A percentile compares a stretch with the other conserved stretches of the same genome.
Conservation (phyloP, 208 protist species). For the Trypanosoma conorhini region DNA sequence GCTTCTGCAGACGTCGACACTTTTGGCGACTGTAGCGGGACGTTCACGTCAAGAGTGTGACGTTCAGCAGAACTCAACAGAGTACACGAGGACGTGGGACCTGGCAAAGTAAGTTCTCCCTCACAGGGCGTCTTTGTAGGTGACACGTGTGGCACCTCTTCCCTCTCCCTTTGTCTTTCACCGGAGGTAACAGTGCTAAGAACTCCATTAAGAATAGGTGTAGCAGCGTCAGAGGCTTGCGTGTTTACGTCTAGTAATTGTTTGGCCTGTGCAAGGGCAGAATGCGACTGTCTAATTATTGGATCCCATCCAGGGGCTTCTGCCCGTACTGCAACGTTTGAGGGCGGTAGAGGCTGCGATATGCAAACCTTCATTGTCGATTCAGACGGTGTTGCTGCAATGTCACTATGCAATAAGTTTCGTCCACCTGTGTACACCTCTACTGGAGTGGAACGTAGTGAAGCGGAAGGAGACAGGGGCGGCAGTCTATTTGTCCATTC, state of each 20-base stretch:
- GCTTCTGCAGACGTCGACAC: not conserved
- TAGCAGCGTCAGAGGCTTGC: not conserved
- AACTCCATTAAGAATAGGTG: not conserved
- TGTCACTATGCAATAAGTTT: conserved; percentile 1
- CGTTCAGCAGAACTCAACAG: not conserved
- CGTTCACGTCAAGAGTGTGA: not conserved
- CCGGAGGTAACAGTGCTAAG: not conserved
- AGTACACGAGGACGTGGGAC: not conserved
- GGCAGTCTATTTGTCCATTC: not conserved
- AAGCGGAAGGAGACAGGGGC: conserved; percentile 3
- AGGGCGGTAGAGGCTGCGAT: not conserved
- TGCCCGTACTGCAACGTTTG: not conserved
- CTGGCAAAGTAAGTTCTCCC: not conserved
- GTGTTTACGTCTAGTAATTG: conserved; percentile 23
- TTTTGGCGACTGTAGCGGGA: not conserved
- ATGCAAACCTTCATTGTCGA: not conserved
- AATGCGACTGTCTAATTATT: conserved; percentile 35
- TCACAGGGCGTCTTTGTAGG: not conserved
- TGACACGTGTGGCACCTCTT: not conserved
- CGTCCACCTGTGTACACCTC: not conserved
- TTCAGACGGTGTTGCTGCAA: not conserved
- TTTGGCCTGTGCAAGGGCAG: conserved; percentile 39
- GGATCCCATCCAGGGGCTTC: conserved; percentile 6
- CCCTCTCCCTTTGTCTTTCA: not conserved
- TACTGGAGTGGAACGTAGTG: conserved; percentile 7